phyloP scores from a whole-genome alignment of 2,329 filamentous ascomycete species.

The Penicillium brevicompactum region DNA sequence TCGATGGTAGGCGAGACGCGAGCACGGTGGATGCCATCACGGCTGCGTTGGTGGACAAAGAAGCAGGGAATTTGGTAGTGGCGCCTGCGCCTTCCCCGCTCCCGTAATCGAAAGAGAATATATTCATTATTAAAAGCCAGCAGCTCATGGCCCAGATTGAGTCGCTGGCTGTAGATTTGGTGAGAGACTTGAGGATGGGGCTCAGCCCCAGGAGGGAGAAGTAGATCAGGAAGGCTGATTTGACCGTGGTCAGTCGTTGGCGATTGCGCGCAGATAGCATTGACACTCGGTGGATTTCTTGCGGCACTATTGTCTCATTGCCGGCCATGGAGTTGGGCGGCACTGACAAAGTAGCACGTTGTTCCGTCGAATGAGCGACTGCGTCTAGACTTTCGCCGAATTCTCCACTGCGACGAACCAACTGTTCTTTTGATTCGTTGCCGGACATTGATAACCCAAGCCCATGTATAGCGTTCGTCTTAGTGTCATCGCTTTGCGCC shows the following conservation, averaged over 20 bases:
- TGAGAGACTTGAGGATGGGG: constrained; percentile 96
- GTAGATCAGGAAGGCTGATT: constrained; percentile 91
- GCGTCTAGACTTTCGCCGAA: constrained; percentile 52
- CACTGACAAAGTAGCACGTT: constrained; percentile 18
- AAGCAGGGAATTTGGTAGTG: constrained; percentile 57
- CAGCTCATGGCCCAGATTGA: constrained; percentile 97
- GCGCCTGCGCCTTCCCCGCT: constrained; percentile 52
- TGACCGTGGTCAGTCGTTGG: constrained; percentile 75
- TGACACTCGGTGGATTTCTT: constrained; percentile 29
- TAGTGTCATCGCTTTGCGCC: constrained; percentile 29
- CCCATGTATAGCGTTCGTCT: constrained; percentile 40
- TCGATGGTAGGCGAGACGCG: constrained; percentile 83
- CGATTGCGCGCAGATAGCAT: constrained; percentile 58
- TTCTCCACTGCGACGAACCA: constrained; percentile 30
- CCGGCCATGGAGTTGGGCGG: constrained; percentile 20
- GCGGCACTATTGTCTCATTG: constrained; percentile 24
- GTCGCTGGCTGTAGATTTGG: constrained; percentile 85
- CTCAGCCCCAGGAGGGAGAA: constrained; percentile 88
- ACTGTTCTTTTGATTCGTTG: constrained; percentile 36
- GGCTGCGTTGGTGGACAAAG: constrained; percentile 89
- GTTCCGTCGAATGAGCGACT: constrained; percentile 39
- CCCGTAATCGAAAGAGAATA: constrained; percentile 97
- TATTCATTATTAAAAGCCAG: constrained; percentile 90
- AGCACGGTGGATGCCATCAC: constrained; percentile 96
- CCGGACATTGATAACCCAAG: constrained; percentile 47